A percentile compares a stretch with the other conserved stretches of the same genome.
Conservation (phyloP, 768 basidiomycete species). For the Baorangia bicolor region DNA sequence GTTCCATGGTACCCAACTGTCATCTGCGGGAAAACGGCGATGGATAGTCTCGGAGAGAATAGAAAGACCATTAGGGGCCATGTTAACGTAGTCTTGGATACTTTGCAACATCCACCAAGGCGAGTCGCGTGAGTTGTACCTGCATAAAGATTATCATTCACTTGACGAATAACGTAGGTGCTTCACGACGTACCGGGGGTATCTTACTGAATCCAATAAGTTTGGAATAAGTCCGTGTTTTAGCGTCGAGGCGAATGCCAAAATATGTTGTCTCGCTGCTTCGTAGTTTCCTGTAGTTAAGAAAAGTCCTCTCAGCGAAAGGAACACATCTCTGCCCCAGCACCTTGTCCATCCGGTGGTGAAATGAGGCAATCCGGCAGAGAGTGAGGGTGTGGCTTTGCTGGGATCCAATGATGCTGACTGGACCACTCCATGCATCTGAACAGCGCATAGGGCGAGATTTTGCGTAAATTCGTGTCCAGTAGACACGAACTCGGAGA, state of each 20-base stretch:
- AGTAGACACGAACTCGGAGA: slow-evolving; percentile 78
- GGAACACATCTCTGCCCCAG: slow-evolving; percentile 96
- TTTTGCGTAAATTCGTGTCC: slow-evolving; percentile 91
- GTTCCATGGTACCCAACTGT: slow-evolving; percentile 92
- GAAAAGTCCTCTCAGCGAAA: slow-evolving; percentile 90
- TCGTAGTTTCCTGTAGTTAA: slow-evolving; percentile 88
- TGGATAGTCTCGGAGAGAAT: slow-evolving; percentile 81
- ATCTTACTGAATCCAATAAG: slow-evolving; percentile 83
- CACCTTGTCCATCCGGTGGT: slow-evolving; percentile 90
- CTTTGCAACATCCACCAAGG: slow-evolving; percentile 99
- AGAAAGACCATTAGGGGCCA: slow-evolving; percentile 79
- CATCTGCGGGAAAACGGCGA: slow-evolving; percentile 93
- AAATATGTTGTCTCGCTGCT: slow-evolving; percentile 84
- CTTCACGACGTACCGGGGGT: slow-evolving; percentile 59
- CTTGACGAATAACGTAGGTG: neutral
- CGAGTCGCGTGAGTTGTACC: slow-evolving; percentile 95
- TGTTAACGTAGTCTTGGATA: slow-evolving; percentile 89
- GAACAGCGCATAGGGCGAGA: slow-evolving; percentile 79
- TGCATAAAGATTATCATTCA: slow-evolving; percentile 23
- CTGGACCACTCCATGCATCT: slow-evolving; percentile 89
- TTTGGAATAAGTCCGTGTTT: slow-evolving; percentile 98
- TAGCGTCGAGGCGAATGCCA: slow-evolving; percentile 88
- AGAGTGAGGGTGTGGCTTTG: slow-evolving; percentile 73
- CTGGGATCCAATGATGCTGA: slow-evolving; percentile 86
- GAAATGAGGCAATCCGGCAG: slow-evolving; percentile 96